Evolutionary conservation across 441 rosid genomes (phyloP), one percentile per base, ranked within the genome.

Genomic region (Sinapis alba): DNA sequence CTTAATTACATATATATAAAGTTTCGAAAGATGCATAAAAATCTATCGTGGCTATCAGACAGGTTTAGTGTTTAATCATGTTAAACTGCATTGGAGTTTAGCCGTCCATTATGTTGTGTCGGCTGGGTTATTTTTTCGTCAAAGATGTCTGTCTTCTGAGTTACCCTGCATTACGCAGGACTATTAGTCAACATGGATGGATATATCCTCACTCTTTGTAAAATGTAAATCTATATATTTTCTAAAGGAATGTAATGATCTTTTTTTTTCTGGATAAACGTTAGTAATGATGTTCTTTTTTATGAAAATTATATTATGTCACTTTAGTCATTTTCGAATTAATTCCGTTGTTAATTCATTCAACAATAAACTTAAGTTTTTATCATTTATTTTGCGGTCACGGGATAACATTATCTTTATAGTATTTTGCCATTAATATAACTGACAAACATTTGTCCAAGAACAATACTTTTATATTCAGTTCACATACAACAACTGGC

Each of bases 401-500:
- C 79, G 65, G 58, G 50, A 15, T 68, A 23, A 34, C 41, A 32
- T 18, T 50, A 61, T 34, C 50, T 53, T 7, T 62, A 11, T 27
- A 19, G 24, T 15, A 30, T 64, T 64, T 53, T 10, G 57, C 54
- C 7, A 16, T 27, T 64, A 54, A 63, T 61, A 30, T 32, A 32
- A 63, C 32, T 69, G 68, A 50, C 26, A 71, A 65, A 71, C 41
- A 71, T 77, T 71, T 43, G 65, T 59, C 21, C 38, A 27, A 9
- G 13, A 15, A 57, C 45, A 65, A 27, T 21, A 61, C 28, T 11
- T 57, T 27, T 38, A 23, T 38, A 36, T 41, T 61, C 69, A 72
- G 3, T 53, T 54, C 36, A 23, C 26, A 71, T 61, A 43, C 65
- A 69, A 78, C 78, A 73, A 78, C 78, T 73, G 66, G 78, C 74